Evolutionary conservation across 2,329 filamentous ascomycete species (phyloP).

Genomic region (Aspergillus brasiliensis): DNA sequence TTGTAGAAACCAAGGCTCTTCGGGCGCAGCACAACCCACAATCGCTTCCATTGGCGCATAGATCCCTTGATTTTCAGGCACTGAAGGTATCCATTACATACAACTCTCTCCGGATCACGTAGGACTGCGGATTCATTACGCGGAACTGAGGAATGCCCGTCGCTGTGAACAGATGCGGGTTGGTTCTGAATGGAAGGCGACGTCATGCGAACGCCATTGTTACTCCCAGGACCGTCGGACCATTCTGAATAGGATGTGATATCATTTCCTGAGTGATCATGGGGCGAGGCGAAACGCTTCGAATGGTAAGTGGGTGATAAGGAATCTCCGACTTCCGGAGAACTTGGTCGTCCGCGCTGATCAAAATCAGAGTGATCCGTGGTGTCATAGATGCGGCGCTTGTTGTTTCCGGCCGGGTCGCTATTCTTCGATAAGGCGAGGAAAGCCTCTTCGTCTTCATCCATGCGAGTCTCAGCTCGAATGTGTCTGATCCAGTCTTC

Average conservation of each 20-base stretch:
- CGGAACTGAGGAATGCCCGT: conserved; percentile 35
- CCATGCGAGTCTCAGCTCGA: conserved; percentile 75
- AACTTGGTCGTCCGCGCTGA: conserved; percentile 32
- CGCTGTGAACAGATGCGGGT: conserved; percentile 30
- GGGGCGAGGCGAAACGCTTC: conserved; percentile 37
- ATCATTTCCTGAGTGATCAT: conserved; percentile 65
- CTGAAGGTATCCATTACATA: conserved; percentile 90
- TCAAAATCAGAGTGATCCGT: conserved; percentile 49
- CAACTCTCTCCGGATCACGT: conserved; percentile 80
- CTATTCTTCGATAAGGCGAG: conserved; percentile 45
- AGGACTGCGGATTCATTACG: conserved; percentile 57
- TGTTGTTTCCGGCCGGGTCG: conserved; percentile 25
- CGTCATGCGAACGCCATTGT: conserved; percentile 25
- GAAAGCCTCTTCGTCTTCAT: conserved; percentile 86
- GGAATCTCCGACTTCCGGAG: conserved; percentile 37
- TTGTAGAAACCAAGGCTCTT: conserved; percentile 90
- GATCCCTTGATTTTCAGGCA: conserved; percentile 77
- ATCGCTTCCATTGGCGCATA: conserved; percentile 89
- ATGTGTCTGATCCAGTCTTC: conserved; percentile 86
- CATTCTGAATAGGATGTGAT: conserved; percentile 83
- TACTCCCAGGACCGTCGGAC: conserved; percentile 60
- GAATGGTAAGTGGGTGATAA: conserved; percentile 30
- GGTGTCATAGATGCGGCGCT: conserved; percentile 39
- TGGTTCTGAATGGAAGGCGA: conserved; percentile 35
- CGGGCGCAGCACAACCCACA: conserved; percentile 88